These are phyloP conservation scores for Lactarius sp. DNA, from an alignment of 768 basidiomycete species.

Conservation along the genomic window DNA sequence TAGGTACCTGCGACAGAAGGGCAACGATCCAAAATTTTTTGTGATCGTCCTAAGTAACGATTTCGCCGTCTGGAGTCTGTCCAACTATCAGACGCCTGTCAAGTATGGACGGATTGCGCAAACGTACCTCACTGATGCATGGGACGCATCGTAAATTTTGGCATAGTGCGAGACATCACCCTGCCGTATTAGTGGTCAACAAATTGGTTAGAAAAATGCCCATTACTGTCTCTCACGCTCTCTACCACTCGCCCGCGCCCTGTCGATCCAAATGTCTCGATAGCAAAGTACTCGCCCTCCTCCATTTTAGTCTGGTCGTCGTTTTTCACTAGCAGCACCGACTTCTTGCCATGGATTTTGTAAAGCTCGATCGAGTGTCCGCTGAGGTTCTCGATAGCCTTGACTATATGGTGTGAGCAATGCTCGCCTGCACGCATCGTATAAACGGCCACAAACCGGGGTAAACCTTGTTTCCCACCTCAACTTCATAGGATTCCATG, in stretches of 20 bases:
- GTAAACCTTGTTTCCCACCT: constrained; percentile 75
- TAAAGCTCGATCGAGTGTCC: constrained; percentile 91
- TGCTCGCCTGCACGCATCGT: neutral
- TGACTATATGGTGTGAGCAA: constrained; percentile 51
- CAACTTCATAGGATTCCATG: constrained; percentile 98
- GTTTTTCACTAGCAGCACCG: constrained; percentile 83
- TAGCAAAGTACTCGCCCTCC: constrained; percentile 98
- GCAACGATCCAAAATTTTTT: constrained; percentile 89
- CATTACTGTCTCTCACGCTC: constrained; percentile 42
- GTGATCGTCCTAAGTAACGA: constrained; percentile 82
- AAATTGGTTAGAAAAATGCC: neutral
- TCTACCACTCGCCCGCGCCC: constrained; percentile 87
- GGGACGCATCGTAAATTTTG: constrained; percentile 59
- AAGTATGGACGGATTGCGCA: neutral
- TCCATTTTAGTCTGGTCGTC: constrained; percentile 96
- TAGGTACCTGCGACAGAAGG: constrained; percentile 93
- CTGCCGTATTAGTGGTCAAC: constrained; percentile 35
- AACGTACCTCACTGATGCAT: constrained; percentile 64
- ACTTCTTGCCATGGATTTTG: constrained; percentile 92
- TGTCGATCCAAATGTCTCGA: constrained; percentile 98
- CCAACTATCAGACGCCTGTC: constrained; percentile 8
- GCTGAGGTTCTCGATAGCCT: constrained; percentile 88
- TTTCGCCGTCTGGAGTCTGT: constrained; percentile 78
- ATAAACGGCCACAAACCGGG: constrained; percentile 49
- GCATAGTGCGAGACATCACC: constrained; percentile 96